Evolutionary conservation across 2,329 filamentous ascomycete genomes (phyloP).

Genomic region (Capronia epimyces): DNA sequence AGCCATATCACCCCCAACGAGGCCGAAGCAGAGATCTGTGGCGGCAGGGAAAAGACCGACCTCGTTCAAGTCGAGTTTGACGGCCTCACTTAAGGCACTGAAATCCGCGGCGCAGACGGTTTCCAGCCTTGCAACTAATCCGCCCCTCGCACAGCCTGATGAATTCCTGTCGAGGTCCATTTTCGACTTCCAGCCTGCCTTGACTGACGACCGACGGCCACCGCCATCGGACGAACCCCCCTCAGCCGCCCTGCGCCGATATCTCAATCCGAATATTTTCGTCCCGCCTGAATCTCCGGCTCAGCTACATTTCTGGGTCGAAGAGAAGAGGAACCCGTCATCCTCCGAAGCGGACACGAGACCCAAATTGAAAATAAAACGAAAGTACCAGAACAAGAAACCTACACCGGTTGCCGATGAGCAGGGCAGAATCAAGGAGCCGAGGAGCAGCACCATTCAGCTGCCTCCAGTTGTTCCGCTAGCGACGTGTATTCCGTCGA

Average conservation of each 20-base stretch:
- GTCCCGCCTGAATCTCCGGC: constrained; percentile 36
- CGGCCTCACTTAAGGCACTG: constrained; percentile 56
- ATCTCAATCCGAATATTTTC: constrained; percentile 49
- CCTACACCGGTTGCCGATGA: constrained; percentile 4
- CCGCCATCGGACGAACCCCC: constrained; percentile 50
- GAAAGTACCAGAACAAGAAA: constrained; percentile 27
- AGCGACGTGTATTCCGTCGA: constrained; percentile 52
- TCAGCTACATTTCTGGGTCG: constrained; percentile 43
- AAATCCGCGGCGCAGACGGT: constrained; percentile 58
- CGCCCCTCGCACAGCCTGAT: constrained; percentile 49
- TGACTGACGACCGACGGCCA: constrained; percentile 58
- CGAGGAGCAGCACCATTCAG: constrained; percentile 14
- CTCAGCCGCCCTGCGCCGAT: constrained; percentile 53
- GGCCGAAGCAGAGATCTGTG: constrained; percentile 21
- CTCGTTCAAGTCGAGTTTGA: constrained; percentile 59
- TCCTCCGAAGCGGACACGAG: neutral
- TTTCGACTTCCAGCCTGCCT: constrained; percentile 51
- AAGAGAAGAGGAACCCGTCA: constrained; percentile 27
- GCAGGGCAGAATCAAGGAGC: neutral
- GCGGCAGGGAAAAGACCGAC: constrained; percentile 31
- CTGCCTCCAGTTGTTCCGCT: constrained; percentile 56
- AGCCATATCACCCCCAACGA: constrained; percentile 27
- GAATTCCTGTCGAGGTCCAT: constrained; percentile 56
- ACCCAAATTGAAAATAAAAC: constrained; percentile 21
- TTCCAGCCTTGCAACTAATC: constrained; percentile 52